phyloP scores from a whole-genome alignment of 345 rosid species.

The Eucalyptus microcorys region DNA sequence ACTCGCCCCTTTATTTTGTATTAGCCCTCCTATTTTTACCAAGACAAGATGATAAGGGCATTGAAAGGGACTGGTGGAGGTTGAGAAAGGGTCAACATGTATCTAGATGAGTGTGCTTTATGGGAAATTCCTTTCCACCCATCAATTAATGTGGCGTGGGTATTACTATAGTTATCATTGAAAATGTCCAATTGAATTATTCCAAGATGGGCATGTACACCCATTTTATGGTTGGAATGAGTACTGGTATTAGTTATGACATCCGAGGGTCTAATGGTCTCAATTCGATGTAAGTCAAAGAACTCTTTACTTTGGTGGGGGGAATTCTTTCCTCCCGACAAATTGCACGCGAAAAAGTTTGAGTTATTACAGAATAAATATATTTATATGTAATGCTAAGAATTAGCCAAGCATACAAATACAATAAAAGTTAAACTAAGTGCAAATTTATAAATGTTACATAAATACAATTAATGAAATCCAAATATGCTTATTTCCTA shows the following conservation, averaged over 20 bases:
- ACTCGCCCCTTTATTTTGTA: background rate
- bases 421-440: background rate
- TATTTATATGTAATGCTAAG: background rate
- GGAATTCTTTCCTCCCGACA: background rate
- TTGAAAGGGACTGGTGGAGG: background rate
- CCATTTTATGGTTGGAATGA: background rate
- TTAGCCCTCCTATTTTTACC: background rate
- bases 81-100: background rate
- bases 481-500: background rate
- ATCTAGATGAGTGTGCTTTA: background rate
- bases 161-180: background rate
- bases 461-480: background rate
- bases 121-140: background rate
- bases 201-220: background rate
- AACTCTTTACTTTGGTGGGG: background rate
- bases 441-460: background rate
- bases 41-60: background rate
- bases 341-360: background rate
- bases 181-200: background rate
- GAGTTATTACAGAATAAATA: background rate
- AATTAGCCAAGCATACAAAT: background rate
- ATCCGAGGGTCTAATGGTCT: background rate
- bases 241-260: background rate
- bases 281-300: background rate
- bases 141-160: background rate